Percentiles rank a stretch among this genome's conserved stretches.
These are phyloP conservation scores for Xylaria sp. DNA, from an alignment of 2,329 filamentous ascomycete species.

Conservation along the genomic window DNA sequence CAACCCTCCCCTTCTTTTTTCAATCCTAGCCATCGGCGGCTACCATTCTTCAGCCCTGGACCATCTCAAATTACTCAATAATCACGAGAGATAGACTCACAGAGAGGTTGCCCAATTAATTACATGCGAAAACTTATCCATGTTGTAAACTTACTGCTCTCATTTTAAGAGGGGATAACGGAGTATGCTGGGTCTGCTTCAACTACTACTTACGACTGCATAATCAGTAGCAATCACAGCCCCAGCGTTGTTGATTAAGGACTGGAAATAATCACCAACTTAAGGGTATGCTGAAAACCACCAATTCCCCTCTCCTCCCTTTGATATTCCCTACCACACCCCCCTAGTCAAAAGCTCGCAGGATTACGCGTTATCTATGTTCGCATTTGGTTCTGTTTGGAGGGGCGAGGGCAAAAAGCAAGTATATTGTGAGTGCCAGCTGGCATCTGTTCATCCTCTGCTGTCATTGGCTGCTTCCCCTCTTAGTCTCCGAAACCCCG, in stretches of 20 bases:
- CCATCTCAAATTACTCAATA: constrained; percentile 36
- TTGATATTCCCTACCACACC: constrained; percentile 17
- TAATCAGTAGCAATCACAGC: constrained; percentile 41
- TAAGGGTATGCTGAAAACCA: constrained; percentile 50
- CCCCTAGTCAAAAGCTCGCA: constrained; percentile 37
- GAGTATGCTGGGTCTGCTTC: constrained; percentile 36
- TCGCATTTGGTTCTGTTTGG: constrained; percentile 37
- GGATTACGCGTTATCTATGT: constrained; percentile 37
- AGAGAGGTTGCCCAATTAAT: constrained; percentile 36
- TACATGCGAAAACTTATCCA: constrained; percentile 39
- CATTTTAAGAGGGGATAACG: constrained; percentile 48
- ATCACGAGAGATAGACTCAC: constrained; percentile 40
- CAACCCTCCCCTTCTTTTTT: constrained; percentile 17
- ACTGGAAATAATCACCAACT: constrained; percentile 37
- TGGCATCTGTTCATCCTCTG: constrained; percentile 44
- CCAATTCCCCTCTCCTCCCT: constrained; percentile 36
- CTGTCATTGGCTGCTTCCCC: constrained; percentile 39
- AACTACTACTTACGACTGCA: constrained; percentile 39
- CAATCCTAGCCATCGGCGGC: constrained; percentile 16
- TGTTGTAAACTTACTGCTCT: constrained; percentile 49
- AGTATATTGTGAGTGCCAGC: constrained; percentile 43
- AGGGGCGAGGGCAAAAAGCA: constrained; percentile 33
- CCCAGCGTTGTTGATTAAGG: constrained; percentile 38
- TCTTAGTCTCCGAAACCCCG: constrained; percentile 31
- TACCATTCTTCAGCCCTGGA: constrained; percentile 21